Evolutionary conservation across 495 filamentous ascomycete genomes (phyloP).

Genomic region (Collariella sp.): DNA sequence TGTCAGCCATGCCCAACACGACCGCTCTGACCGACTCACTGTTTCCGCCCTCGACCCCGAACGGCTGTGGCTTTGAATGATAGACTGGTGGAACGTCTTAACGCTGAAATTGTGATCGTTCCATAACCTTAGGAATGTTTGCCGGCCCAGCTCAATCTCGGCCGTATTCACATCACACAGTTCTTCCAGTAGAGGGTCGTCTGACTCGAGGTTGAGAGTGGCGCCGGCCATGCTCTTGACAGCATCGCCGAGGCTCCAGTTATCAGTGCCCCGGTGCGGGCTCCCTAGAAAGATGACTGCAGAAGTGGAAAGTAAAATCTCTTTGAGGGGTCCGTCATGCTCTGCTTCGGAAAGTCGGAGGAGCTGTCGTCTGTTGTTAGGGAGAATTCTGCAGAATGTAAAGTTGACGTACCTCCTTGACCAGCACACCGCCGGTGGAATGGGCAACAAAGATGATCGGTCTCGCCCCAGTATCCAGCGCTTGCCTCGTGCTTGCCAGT

Average conservation of each 20-base stretch:
- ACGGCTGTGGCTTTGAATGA: constrained; percentile 14
- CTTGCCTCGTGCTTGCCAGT: constrained; percentile 15
- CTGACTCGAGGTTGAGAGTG: constrained; percentile 18
- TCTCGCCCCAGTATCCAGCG: constrained; percentile 7
- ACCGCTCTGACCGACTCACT: constrained; percentile 3
- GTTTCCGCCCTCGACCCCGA: constrained; percentile 17
- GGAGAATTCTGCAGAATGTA: neutral
- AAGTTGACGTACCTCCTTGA: constrained; percentile 26
- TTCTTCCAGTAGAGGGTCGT: constrained; percentile 22
- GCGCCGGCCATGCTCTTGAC: constrained; percentile 28
- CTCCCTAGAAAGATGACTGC: constrained; percentile 28
- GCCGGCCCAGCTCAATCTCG: constrained; percentile 18
- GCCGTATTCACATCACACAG: constrained; percentile 25
- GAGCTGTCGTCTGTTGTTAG: constrained; percentile 19
- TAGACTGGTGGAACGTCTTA: constrained; percentile 32
- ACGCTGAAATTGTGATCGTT: constrained; percentile 32
- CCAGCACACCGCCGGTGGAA: constrained; percentile 31
- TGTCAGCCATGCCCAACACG: neutral
- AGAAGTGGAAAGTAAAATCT: constrained; percentile 24
- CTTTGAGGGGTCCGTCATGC: constrained; percentile 21
- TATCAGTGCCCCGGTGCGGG: constrained; percentile 28
- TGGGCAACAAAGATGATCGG: constrained; percentile 31
- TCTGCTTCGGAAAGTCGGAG: constrained; percentile 27
- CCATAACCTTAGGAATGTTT: constrained; percentile 26
- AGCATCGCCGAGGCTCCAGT: constrained; percentile 22